These are phyloP conservation scores for Chlorella variabilis DNA, from an alignment of 163 green algal genomes.

Conservation along the genomic window DNA sequence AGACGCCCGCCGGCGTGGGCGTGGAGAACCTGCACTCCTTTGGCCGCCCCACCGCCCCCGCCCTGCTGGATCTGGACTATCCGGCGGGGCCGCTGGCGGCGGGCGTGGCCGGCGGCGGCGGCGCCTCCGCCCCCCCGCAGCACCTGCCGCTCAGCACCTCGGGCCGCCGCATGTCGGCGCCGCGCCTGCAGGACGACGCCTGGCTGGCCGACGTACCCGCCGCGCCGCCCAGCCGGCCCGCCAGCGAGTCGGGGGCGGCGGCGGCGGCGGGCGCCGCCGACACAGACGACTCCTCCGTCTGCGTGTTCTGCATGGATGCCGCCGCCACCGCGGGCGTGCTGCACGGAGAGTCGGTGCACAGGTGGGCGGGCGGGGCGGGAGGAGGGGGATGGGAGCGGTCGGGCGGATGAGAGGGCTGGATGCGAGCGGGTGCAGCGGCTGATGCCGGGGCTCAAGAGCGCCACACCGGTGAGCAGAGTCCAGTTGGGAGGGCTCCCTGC, in stretches of 20 bases:
- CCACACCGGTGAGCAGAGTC: too few species aligned
- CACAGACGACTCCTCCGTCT: conserved; percentile 22
- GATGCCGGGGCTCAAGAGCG: too few species aligned
- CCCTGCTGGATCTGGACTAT: conserved; percentile 18
- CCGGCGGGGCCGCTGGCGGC: neutral
- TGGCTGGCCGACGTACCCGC: neutral
- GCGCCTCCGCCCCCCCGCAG: too few species aligned
- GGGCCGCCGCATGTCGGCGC: conserved; percentile 12
- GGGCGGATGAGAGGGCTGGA: too few species aligned
- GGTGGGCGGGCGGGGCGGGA: conserved; percentile 1
- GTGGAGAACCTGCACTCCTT: conserved; percentile 5
- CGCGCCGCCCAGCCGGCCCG: neutral
- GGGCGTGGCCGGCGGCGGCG: neutral
- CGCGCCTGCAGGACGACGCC: conserved; percentile 1
- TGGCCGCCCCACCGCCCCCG: conserved; percentile 2
- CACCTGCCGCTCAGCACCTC: conserved; percentile 8
- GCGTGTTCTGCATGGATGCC: conserved; percentile 43
- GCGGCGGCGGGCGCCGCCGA: conserved; percentile 36
- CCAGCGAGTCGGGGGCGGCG: conserved; percentile 3
- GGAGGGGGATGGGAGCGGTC: too few species aligned
- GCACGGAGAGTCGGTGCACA: conserved; percentile 45
- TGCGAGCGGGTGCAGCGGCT: too few species aligned
- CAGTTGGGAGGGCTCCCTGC: too few species aligned
- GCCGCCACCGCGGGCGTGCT: conserved; percentile 44
- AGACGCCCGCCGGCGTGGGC: neutral